Base-by-base conservation (phyloP, 2,329 filamentous ascomycete genomes). In the Sclerotinia borealis region DNA sequence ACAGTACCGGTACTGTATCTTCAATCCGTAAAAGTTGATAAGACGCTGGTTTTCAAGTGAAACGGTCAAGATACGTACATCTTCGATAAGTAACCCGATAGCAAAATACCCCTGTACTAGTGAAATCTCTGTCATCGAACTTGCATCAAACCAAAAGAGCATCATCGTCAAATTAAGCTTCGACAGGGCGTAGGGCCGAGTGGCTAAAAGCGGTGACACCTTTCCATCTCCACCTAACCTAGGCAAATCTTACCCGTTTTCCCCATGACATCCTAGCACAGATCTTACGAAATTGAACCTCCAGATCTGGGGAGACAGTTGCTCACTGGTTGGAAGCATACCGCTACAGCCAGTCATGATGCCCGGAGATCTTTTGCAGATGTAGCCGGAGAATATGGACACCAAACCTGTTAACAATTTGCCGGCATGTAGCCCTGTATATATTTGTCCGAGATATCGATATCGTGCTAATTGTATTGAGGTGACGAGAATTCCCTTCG, bases 121-220 rank as follows among this genome's bases (percentile, higher is more conserved):
- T 56, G 54, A 56, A 56, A 45, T 56, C 37, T 56, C 54, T 56
- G 39, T 34, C 54, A 45, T 34, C 39, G 54, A 34, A 34, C 54
- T 56, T 56, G 54, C 39, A 56, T 56, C 52, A 22, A 31, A 22
- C 22, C 50, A 54, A 52, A 41, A 25, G 11, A 27, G 36, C 51
- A 54, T 54, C 51, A 39, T 54, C n/a, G 39, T 56, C 39, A 56
- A 56, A 45, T 56, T 56, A 56, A 58, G 54, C 54, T 58, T 58
- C 54, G 29, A 45, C 41, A 36, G n/a, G 54, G 39, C 54, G 39
- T 58, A 52, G 54, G 54, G 29, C 27, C 54, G n/a, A 58, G 54
- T 58, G 54, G 54, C 54, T 58, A 58, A 56, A 55, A 47, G 54
- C 39, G 39, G 54, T 58, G 39, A 47, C 54, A 58, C 54, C 54